Conservation (phyloP, 2,329 filamentous ascomycete genomes). For the Leptographium galeiforme region DNA sequence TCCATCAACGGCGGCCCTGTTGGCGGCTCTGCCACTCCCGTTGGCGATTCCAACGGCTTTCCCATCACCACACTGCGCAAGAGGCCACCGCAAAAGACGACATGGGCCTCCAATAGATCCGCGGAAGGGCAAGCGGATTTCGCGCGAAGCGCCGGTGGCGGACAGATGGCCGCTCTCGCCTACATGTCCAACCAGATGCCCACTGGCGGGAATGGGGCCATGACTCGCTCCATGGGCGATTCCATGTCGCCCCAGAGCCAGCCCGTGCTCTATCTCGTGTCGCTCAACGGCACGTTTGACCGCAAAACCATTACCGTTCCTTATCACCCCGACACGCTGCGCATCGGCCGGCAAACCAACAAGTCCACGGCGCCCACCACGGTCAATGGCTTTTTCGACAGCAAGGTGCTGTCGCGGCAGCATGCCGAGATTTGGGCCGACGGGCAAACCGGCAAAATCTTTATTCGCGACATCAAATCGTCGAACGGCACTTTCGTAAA, state of each 20-base stretch:
- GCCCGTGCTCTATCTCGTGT: slow-evolving; percentile 72
- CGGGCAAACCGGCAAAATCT: slow-evolving; percentile 65
- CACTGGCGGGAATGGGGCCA: slow-evolving; percentile 27
- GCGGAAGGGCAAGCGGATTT: slow-evolving; percentile 34
- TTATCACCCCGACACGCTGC: slow-evolving; percentile 82
- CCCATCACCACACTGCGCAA: slow-evolving; percentile 36
- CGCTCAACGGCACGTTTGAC: slow-evolving; percentile 93
- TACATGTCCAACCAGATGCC: slow-evolving; percentile 23
- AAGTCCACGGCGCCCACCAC: slow-evolving; percentile 87
- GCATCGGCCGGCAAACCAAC: slow-evolving; percentile 94
- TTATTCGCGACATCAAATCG: slow-evolving; percentile 93
- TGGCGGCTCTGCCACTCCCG: slow-evolving; percentile 30
- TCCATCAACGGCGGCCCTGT: slow-evolving; percentile 43
- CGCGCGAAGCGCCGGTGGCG: slow-evolving; percentile 24
- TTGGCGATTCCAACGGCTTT: slow-evolving; percentile 38
- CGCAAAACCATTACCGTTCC: slow-evolving; percentile 92
- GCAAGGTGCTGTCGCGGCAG: slow-evolving; percentile 89
- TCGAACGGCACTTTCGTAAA: slow-evolving; percentile 99
- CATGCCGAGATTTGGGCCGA: slow-evolving; percentile 95
- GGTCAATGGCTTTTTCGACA: slow-evolving; percentile 91
- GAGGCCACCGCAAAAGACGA: slow-evolving; percentile 30
- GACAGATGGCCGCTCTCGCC: slow-evolving; percentile 23
- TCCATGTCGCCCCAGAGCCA: slow-evolving; percentile 40
- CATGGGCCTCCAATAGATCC: slow-evolving; percentile 36
- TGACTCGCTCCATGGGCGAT: slow-evolving; percentile 51